Evolutionary conservation across 306 rosid species (phyloP).

Genomic region (Inga leiocalycina): DNA sequence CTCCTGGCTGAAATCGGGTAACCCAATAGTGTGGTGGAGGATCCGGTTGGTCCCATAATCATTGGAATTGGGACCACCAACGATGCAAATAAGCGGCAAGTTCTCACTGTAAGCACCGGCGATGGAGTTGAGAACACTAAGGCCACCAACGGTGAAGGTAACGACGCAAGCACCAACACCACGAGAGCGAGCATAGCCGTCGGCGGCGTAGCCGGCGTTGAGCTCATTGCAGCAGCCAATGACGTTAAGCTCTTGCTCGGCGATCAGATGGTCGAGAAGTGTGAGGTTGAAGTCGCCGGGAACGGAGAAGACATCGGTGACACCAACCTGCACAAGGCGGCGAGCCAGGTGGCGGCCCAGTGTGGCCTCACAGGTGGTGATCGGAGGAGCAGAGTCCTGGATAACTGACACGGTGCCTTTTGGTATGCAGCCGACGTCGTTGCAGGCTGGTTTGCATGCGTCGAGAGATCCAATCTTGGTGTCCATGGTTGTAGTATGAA

Average conservation of each 20-base stretch:
- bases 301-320: slow-evolving; percentile 83
- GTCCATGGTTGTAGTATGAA: slow-evolving; percentile 46
- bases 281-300: slow-evolving; percentile 93
- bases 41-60: slow-evolving; percentile 73
- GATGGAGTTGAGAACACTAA: slow-evolving; percentile 80
- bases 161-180: slow-evolving; percentile 97
- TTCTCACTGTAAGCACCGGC: slow-evolving; percentile 95
- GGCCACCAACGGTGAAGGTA: slow-evolving; percentile 84
- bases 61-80: slow-evolving; percentile 90
- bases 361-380: slow-evolving; percentile 51
- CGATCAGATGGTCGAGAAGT: slow-evolving; percentile 79
- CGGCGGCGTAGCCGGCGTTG: slow-evolving; percentile 94
- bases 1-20: slow-evolving; percentile 87
- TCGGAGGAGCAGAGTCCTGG: slow-evolving; percentile 26
- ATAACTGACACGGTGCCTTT: slow-evolving; percentile 30
- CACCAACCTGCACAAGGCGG: slow-evolving; percentile 73
- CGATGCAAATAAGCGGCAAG: slow-evolving; percentile 78
- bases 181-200: slow-evolving; percentile 79
- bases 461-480: slow-evolving; percentile 55
- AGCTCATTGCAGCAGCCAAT: slow-evolving; percentile 94
- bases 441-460: slow-evolving; percentile 34
- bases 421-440: slow-evolving; percentile 45
- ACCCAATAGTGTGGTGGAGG: slow-evolving; percentile 90
- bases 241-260: slow-evolving; percentile 62
- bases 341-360: slow-evolving; percentile 92